These are phyloP conservation scores for Melaleuca quinquenervia DNA, from an alignment of 345 rosid species.

Conservation along the genomic window DNA sequence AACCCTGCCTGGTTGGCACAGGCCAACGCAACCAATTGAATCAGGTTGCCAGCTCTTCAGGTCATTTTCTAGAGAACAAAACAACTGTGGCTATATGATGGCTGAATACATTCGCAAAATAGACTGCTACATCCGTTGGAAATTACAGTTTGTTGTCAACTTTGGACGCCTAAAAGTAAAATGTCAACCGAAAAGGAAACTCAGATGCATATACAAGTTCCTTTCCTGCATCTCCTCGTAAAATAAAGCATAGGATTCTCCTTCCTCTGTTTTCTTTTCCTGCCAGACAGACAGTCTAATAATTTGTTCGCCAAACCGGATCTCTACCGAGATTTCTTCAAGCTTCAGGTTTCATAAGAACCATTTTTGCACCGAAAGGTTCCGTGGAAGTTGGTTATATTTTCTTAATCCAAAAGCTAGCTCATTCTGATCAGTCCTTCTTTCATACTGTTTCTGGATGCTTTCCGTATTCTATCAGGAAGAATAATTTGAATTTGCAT, in stretches of 20 bases:
- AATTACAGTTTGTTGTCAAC: neutral
- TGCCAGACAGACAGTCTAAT: neutral
- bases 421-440: neutral
- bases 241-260: neutral
- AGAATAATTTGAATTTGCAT: neutral
- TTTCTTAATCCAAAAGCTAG: neutral
- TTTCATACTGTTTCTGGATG: neutral
- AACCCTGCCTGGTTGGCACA: neutral
- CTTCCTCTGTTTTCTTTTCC: neutral
- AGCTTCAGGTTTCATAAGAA: neutral
- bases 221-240: neutral
- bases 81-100: neutral
- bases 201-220: neutral
- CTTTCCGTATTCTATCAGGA: neutral
- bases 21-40: too few relatives aligned
- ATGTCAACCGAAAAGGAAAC: neutral
- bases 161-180: neutral
- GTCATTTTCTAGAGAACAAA: too few relatives aligned
- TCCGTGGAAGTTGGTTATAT: neutral
- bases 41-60: too few relatives aligned
- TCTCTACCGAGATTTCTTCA: neutral
- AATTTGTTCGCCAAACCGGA: neutral
- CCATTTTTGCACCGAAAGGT: neutral
- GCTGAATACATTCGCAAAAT: neutral
- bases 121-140: neutral